Evolutionary conservation across 2,329 filamentous ascomycete genomes (phyloP).

Genomic region (Colletotrichum sublineola): DNA sequence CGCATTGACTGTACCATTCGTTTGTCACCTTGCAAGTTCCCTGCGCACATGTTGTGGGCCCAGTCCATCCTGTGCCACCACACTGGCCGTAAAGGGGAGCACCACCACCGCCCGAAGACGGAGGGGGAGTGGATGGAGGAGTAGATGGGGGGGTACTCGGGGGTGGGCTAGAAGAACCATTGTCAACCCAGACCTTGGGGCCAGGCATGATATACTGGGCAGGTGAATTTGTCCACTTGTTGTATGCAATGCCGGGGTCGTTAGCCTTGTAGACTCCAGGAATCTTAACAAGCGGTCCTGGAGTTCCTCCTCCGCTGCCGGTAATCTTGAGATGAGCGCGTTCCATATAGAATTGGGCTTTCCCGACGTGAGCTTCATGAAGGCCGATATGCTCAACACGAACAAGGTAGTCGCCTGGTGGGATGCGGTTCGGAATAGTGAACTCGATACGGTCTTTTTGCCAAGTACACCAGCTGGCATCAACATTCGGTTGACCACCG

Average conservation of each 20-base stretch:
- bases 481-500: constrained; percentile 24
- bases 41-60: constrained; percentile 45
- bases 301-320: constrained; percentile 53
- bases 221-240: constrained; percentile 36
- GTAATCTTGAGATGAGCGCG: constrained; percentile 58
- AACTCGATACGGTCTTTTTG: constrained; percentile 44
- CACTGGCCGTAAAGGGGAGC: constrained; percentile 44
- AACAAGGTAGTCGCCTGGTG: constrained; percentile 56
- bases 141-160: not conserved
- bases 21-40: constrained; percentile 47
- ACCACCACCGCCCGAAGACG: constrained; percentile 8
- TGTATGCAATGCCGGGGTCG: constrained; percentile 40
- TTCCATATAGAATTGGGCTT: constrained; percentile 56
- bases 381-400: constrained; percentile 59
- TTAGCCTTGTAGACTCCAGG: constrained; percentile 51
- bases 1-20: constrained; percentile 43
- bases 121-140: constrained; percentile 1
- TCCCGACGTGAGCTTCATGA: constrained; percentile 51
- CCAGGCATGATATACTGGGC: constrained; percentile 39
- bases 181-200: constrained; percentile 27
- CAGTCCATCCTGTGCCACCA: constrained; percentile 46
- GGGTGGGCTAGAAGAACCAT: not conserved
- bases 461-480: constrained; percentile 39
- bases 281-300: constrained; percentile 55
- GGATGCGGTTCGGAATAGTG: constrained; percentile 52